Evolutionary conservation across 2,329 filamentous ascomycete species (phyloP), one percentile per base, ranked within the genome.

Genomic region (Talaromyces sp.): DNA sequence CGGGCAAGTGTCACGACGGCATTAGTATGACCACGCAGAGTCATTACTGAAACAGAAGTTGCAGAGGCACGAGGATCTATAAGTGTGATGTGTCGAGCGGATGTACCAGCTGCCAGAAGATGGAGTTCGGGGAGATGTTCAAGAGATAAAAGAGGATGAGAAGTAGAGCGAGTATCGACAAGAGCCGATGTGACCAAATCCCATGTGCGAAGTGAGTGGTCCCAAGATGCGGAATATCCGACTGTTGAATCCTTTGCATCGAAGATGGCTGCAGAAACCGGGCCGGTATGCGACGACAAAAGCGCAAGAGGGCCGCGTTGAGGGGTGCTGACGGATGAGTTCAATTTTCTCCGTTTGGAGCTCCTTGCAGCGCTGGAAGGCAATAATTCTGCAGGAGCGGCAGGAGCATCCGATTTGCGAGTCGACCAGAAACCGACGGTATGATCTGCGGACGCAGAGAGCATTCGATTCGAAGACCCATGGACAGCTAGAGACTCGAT

Each of bases 171-270:
- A 3, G 91, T 92, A 74, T 92, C 91, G 49, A 98, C 92, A 66
- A 91, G 86, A 31, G 84, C 82, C 63, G 87, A 84, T 1, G 94
- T 97, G 0, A 93, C 89, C 56, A 99, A 85, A 81, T 99, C 95
- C 81, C 96, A 91, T 0, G 95, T 98, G 69, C 90, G 89, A 71
- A 98, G 83, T 1, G 91, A 91, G 82, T 97, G 93, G 81, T 99
- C 96, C 81, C 91, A 91, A 19, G 93, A 96, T 25, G 89, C 88
- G 1, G 92, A 94, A 83, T 99, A 98, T 56, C 91, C 94, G 47
- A 97, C 92, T 15, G 92, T 97, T 11, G 88, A 80, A 78, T 98
- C 94, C 63, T 87, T 84, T 4, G 89, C 89, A 78, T 96, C 92
- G 82, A 99, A 98, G 58, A 92, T 85, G 43, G 90, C 91, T 63